Evolutionary conservation across 768 basidiomycete genomes (phyloP).

Genomic region (Boletus rubropictus): DNA sequence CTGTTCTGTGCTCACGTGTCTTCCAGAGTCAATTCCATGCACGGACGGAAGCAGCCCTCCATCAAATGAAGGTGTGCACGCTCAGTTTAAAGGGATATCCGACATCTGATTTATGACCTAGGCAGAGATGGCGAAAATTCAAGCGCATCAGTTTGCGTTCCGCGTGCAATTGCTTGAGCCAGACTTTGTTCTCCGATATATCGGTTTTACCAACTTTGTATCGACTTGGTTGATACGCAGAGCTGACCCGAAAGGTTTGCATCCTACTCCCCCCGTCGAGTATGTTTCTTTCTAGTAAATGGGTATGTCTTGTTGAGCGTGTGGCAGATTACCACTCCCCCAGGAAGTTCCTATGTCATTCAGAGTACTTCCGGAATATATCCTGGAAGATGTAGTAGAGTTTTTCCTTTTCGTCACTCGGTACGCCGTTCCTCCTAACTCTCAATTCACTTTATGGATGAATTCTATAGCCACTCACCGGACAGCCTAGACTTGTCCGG

Average conservation of each 20-base stretch:
- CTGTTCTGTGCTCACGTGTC: not conserved
- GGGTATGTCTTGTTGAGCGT: constrained; percentile 2
- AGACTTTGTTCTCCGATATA: constrained; percentile 69
- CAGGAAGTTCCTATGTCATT: constrained; percentile 80
- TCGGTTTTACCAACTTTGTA: constrained; percentile 83
- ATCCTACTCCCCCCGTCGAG: constrained; percentile 67
- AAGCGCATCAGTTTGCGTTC: constrained; percentile 71
- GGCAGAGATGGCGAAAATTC: constrained; percentile 65
- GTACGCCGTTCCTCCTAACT: constrained; percentile 38
- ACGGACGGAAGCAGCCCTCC: constrained; percentile 72
- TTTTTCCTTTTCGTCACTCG: constrained; percentile 79
- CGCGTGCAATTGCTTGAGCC: constrained; percentile 85
- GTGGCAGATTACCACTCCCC: constrained; percentile 74
- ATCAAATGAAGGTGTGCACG: constrained; percentile 61
- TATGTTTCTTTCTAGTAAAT: constrained; percentile 34
- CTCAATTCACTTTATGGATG: not conserved
- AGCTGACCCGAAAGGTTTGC: constrained; percentile 73
- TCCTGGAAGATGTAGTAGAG: constrained; percentile 90
- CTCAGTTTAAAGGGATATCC: not conserved
- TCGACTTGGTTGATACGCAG: constrained; percentile 92
- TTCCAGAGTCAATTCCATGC: constrained; percentile 63
- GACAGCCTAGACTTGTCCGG: constrained; percentile 80
- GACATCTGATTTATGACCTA: constrained; percentile 25
- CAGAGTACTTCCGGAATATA: constrained; percentile 86
- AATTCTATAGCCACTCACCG: constrained; percentile 49